Base-by-base conservation (phyloP, 441 rosid species). In the Erodium texanum region DNA sequence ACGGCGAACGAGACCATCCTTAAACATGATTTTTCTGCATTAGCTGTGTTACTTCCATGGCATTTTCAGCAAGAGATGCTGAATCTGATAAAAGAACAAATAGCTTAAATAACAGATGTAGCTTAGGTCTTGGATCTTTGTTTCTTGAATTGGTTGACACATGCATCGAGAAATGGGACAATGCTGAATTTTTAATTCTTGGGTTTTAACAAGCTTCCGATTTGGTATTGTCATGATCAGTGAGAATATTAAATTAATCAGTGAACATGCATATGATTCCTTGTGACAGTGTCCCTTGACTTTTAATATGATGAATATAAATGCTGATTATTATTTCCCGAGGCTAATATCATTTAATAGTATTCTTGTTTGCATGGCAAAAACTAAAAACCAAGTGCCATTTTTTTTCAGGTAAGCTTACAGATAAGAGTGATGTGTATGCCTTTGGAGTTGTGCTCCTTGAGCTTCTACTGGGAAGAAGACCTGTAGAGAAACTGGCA, bases 381-480 rank as follows among this genome's bases (percentile, higher is more conserved):
- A 71, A 70, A n/a, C 12, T 10, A 45, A 45, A 45, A 10, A 9
- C 15, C 52, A 45, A 45, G 52, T 45, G 12, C 3, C 3, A 45
- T 45, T 45, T 52, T 52, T 52, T 16, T 62, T 10, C 76, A 90
- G 96, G 98, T 59, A 90, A 86, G 81, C 81, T 93, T 8, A 87
- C 95, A 0, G 98, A 93, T 75, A 93, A 90, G 78, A 85, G 91
- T 65, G 98, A 90, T 70, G 97, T 93, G 32, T 93, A 87, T 62
- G 85, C 96, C 16, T 93, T 89, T 48, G 98, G 97, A 45, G 83
- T 93, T 61, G 81, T 93, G 62, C 89, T 93, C 45, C 83, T 93
- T n/a, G 97, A 90, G 83, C 93, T 93, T 79, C 84, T 90, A 62
- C 82, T 81, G 0, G 93, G 96, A 68, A 86, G 80, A 79, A 87